These are phyloP conservation scores for Gentiana dahurica DNA, from an alignment of 257 asterid genomes.

Conservation along the genomic window DNA sequence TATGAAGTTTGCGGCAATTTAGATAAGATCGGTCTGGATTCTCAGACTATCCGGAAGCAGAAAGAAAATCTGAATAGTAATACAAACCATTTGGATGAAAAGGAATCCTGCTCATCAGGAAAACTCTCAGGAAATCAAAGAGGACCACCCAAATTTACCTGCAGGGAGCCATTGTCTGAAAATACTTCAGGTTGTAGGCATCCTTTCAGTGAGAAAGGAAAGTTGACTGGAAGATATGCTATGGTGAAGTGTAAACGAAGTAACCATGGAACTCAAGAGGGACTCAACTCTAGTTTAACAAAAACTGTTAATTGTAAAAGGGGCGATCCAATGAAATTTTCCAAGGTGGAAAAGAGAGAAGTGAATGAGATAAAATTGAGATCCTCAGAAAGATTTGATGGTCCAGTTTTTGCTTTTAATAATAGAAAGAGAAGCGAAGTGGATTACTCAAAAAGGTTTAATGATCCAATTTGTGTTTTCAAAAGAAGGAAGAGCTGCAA, in stretches of 20 bases:
- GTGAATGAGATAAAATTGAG: constrained; percentile 8
- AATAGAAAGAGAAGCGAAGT: constrained; percentile 15
- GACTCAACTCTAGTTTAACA: constrained; percentile 9
- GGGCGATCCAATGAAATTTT: constrained; percentile 7
- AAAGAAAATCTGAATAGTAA: constrained; percentile 23
- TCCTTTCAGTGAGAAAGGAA: constrained; percentile 9
- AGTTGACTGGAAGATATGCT: constrained; percentile 12
- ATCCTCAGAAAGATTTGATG: constrained; percentile 4
- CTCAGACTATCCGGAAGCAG: constrained; percentile 27
- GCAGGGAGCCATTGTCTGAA: constrained; percentile 16
- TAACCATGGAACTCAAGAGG: constrained; percentile 14
- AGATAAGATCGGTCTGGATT: constrained; percentile 23
- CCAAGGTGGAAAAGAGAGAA: constrained; percentile 7
- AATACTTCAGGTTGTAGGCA: constrained; percentile 8
- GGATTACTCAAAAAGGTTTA: constrained; percentile 4
- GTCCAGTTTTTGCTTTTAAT: constrained; percentile 2
- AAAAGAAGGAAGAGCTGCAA: constrained; percentile 16
- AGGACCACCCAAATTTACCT: constrained; percentile 6
- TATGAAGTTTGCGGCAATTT: constrained; percentile 10
- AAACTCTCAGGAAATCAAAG: constrained; percentile 11
- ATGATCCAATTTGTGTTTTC: constrained; percentile 3
- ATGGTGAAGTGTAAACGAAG: constrained; percentile 12
- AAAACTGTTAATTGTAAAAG: constrained; percentile 11
- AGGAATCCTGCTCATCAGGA: constrained; percentile 8
- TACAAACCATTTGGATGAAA: constrained; percentile 11